Evolutionary conservation across 371 early-diverging fungal species (phyloP), one percentile per base, ranked within the genome.

Genomic region (Lichtheimia hyalospora): DNA sequence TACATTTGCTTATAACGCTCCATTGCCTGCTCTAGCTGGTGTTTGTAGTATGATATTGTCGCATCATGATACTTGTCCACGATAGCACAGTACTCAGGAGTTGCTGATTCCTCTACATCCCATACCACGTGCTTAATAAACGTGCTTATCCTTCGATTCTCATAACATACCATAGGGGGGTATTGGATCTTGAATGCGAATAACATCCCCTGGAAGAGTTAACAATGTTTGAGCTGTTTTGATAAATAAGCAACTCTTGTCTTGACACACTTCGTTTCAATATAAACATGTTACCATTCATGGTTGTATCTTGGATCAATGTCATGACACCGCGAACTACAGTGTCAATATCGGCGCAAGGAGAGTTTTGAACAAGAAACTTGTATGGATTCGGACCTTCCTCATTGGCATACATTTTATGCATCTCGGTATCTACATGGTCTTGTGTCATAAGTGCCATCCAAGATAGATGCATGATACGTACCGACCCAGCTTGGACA

Each of bases 401-500:
- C 10, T 34, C 34, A 34, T 34, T 34, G 34, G 34, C 34, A 34
- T 34, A 34, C 34, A 34, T 34, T 10, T 34, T 34, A 10, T 34
- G 34, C 34, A 34, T 34, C 34, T 34, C 34, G 6, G 34, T 34
- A 10, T 34, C 34, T 34, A 34, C n/a, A n/a, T n/a, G n/a, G n/a
- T 27, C 1, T 51, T 28, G 24, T 14, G 24, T 13, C 7, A 25
- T 5, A 23, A 16, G 14, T 1, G 2, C 28, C 23, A n/a, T 51
- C 12, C 27, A 15, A 27, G 14, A 25, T 14, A 51, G 2, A 51
- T 34, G 34, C n/a, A 24, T 52, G 16, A 5, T 12, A 53, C 53
- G 2, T 39, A 53, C 53, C 53, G 20, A 53, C 40, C 12, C 40
- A 34, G 12, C 40, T n/a, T 18, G 53, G 53, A 40, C 39, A 57